phyloP scores from a whole-genome alignment of 108 stramenopile species.

The Stephanodiscus minutulus region DNA sequence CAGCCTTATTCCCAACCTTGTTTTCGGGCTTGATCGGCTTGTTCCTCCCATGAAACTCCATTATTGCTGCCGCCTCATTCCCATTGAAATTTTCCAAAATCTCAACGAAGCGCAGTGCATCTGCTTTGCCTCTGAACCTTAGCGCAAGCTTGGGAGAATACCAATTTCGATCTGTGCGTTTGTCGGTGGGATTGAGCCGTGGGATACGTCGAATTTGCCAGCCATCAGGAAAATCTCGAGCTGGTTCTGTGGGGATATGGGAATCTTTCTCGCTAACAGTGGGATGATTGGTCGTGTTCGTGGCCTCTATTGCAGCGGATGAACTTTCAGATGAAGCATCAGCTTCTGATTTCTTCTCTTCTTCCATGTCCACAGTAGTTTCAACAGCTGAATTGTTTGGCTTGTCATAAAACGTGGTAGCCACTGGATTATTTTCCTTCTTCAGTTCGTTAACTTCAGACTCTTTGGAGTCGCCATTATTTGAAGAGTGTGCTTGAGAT shows the following conservation, averaged over 20 bases:
- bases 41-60: conserved; percentile 36
- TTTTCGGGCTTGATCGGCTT: conserved; percentile 1
- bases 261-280: conserved; percentile 17
- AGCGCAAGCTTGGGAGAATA: conserved; percentile 28
- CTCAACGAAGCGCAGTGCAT: conserved; percentile 20
- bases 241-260: conserved; percentile 14
- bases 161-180: conserved; percentile 24
- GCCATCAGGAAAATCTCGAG: conserved; percentile 34
- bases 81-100: conserved; percentile 12
- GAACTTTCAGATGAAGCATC: conserved; percentile 9
- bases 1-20: conserved; percentile 2
- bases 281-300: conserved; percentile 17
- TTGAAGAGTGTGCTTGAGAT: not conserved
- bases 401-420: conserved; percentile 9
- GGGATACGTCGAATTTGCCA: conserved; percentile 26
- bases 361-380: not conserved
- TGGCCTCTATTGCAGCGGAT: conserved; percentile 9
- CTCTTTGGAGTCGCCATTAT: not conserved
- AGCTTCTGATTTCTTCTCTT: conserved; percentile 6
- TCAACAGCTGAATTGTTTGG: conserved; percentile 1
- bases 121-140: conserved; percentile 20
- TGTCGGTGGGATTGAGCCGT: conserved; percentile 17
- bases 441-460: conserved; percentile 9
- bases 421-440: not conserved
- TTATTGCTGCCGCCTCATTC: conserved; percentile 25